Percentiles rank a stretch among this genome's conserved stretches.
Conservation (phyloP, 352 stramenopile species). For the Globisporangium sylvaticum region DNA sequence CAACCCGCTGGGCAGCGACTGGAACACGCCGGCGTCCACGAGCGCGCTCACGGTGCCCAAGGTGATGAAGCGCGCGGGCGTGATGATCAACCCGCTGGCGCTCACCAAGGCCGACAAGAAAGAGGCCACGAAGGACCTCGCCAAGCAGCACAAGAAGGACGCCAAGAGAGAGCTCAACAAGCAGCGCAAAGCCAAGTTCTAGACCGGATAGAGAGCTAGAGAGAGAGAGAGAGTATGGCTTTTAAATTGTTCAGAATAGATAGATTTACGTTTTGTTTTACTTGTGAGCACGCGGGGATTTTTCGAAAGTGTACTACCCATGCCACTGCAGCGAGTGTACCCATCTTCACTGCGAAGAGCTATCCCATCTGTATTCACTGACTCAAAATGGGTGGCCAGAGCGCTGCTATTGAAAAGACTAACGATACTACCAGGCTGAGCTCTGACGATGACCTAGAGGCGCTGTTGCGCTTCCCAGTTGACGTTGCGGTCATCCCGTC, state of each 20-base stretch:
- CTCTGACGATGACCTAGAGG: neutral
- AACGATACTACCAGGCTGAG: neutral
- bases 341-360: neutral
- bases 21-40: conserved; percentile 91
- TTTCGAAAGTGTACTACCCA: neutral
- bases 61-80: conserved; percentile 90
- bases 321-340: neutral
- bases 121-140: conserved; percentile 71
- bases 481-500: neutral
- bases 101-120: conserved; percentile 86
- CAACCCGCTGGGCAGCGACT: conserved; percentile 91
- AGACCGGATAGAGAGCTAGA: conserved; percentile 1
- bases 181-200: conserved; percentile 84
- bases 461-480: neutral
- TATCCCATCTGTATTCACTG: neutral
- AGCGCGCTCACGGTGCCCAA: conserved; percentile 92
- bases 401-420: neutral
- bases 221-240: neutral
- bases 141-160: conserved; percentile 79
- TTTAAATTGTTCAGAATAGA: conserved; percentile 6
- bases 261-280: conserved; percentile 8
- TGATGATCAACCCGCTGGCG: conserved; percentile 92
- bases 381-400: neutral
- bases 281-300: neutral
- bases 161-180: conserved; percentile 75